Conservation (phyloP, 2,329 filamentous ascomycete species). For the Ceratocystis cacaofunesta region DNA sequence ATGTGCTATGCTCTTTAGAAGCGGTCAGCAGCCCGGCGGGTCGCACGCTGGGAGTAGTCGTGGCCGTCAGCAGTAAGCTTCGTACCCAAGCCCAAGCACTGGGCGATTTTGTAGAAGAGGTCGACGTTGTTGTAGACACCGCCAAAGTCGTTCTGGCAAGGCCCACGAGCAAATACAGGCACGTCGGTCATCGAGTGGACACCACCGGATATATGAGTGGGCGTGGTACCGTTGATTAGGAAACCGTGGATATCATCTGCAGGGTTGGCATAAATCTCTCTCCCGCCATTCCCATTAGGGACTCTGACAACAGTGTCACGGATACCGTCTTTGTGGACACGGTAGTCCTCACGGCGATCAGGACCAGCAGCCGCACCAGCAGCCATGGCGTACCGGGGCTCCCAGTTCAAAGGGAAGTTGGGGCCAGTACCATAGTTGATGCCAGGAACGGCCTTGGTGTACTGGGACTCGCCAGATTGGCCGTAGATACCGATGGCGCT, state of each 20-base stretch:
- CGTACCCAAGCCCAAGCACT: conserved; percentile 44
- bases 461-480: conserved; percentile 62
- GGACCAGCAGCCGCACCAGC: conserved; percentile 57
- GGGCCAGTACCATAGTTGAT: conserved; percentile 57
- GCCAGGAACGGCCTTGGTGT: conserved; percentile 43
- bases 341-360: conserved; percentile 63
- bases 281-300: conserved; percentile 28
- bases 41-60: conserved; percentile 2
- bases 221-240: conserved; percentile 60
- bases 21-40: conserved; percentile 11
- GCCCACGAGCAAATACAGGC: conserved; percentile 62
- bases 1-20: conserved; percentile 7
- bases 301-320: conserved; percentile 45
- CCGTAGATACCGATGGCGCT: conserved; percentile 59
- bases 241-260: conserved; percentile 52
- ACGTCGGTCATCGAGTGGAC: conserved; percentile 68
- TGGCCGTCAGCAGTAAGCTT: conserved; percentile 10
- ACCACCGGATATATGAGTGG: conserved; percentile 47
- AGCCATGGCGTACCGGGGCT: conserved; percentile 68
- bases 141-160: conserved; percentile 62
- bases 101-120: conserved; percentile 59
- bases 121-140: conserved; percentile 58
- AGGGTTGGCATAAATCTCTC: conserved; percentile 47
- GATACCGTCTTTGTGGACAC: conserved; percentile 50
- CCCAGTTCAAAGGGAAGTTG: conserved; percentile 73